Base-by-base conservation (phyloP, 2,329 filamentous ascomycete species). In the Calonectria leucothoes region DNA sequence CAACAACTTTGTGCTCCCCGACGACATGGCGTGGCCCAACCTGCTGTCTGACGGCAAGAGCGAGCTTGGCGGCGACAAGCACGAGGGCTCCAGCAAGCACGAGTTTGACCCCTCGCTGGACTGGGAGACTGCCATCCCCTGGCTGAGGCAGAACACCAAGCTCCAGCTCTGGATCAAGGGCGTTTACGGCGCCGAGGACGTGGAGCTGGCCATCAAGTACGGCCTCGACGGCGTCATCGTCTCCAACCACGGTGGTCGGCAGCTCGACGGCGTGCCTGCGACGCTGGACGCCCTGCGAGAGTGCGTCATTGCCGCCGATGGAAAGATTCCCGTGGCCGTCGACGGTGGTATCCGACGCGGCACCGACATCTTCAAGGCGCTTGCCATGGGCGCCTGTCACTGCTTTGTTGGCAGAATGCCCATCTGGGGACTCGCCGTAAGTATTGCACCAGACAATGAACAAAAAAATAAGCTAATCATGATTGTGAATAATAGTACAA, bases 41-140 rank as follows among this genome's bases (percentile, higher is more conserved):
- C 69, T 77, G 88, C 5, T 84, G 80, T 48, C 86, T 87, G 73
- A 76, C 25, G 74, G 75, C 6, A 74, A 77, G 61, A 73, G 69
- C n/a, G 75, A 77, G 31, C 70, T 76, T 17, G 76, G 75, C 49
- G 75, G 75, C n/a, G 67, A 70, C 29, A 49, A 6, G 64, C 64
- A 14, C 42, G 69, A 73, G 25, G 74, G 55, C 3, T 35, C 61
- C 2, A 75, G 72, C 59, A 73, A 65, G 29, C 71, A 77, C 49
- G 75, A 76, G 69, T 77, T 76, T 61, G 75, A 78, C 20, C 73
- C 77, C 14, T 76, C 23, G 87, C 89, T 12, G 87, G 91, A 84
- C 87, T 95, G 93, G 93, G 88, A 90, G 65, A 72, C 67, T 4
- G 93, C 93, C 80, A 87, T 94, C 4, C 85, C 88, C 11, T 94